Evolutionary conservation across 331 rosid species (phyloP).

Genomic region (Stylosanthes scabra): DNA sequence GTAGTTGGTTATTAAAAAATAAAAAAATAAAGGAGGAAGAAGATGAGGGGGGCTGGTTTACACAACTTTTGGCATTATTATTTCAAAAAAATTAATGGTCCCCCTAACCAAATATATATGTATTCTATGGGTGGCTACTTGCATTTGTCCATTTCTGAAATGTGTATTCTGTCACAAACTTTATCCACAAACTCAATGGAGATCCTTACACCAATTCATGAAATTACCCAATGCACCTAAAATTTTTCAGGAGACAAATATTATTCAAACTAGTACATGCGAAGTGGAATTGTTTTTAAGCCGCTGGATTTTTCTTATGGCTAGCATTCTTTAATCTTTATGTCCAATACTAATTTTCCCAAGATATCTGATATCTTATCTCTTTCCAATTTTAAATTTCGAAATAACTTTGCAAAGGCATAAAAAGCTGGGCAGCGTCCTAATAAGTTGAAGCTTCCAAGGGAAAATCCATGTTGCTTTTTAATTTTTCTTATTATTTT

Average conservation of each 20-base stretch:
- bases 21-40: too few relatives aligned
- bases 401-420: constrained; percentile 14
- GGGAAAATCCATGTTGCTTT: constrained; percentile 23
- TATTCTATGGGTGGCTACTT: constrained; percentile 38
- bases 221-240: constrained; percentile 39
- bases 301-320: constrained; percentile 6
- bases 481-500: constrained; percentile 1
- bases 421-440: constrained; percentile 27
- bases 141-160: constrained; percentile 46
- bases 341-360: background rate
- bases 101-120: constrained; percentile 13
- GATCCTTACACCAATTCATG: constrained; percentile 15
- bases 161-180: constrained; percentile 36
- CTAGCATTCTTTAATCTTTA: background rate
- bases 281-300: background rate
- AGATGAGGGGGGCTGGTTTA: background rate
- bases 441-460: constrained; percentile 16
- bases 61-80: constrained; percentile 41
- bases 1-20: too few relatives aligned
- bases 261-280: constrained; percentile 30
- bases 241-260: constrained; percentile 38
- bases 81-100: constrained; percentile 30
- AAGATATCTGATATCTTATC: background rate
- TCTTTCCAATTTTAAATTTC: constrained; percentile 10
- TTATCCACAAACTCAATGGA: constrained; percentile 39